These are phyloP conservation scores for Cenchrus fungigraminus DNA, from an alignment of 176 grass and related monocot species.

Conservation along the genomic window DNA sequence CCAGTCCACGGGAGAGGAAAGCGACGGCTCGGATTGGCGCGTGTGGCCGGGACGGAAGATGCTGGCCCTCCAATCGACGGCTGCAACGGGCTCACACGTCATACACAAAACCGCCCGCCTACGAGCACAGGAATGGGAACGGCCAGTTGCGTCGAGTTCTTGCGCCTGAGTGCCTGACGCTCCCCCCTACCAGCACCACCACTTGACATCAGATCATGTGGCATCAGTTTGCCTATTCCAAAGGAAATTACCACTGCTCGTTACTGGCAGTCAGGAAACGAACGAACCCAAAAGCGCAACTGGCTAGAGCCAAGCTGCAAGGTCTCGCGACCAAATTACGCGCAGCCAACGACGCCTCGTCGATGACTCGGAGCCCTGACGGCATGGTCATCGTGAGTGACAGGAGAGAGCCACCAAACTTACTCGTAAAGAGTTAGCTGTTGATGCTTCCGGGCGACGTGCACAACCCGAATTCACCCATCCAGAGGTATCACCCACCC, in stretches of 20 bases:
- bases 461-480: neutral
- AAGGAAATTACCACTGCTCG: neutral
- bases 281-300: conserved; percentile 13
- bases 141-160: neutral
- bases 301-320: neutral
- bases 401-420: conserved; percentile 7
- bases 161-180: neutral
- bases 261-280: conserved; percentile 4
- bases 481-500: neutral
- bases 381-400: conserved; percentile 13
- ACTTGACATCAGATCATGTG: neutral
- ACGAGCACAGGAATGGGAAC: neutral
- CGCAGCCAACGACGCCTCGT: neutral
- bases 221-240: neutral
- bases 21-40: neutral
- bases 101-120: neutral
- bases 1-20: neutral
- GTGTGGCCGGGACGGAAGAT: conserved; percentile 5
- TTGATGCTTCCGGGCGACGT: neutral
- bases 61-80: neutral
- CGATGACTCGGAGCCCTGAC: neutral
- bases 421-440: neutral
- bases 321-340: conserved; percentile 1
- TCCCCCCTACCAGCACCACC: neutral
- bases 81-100: neutral